Base-by-base conservation (phyloP, 2,329 filamentous ascomycete genomes). In the Botrytis medusae region DNA sequence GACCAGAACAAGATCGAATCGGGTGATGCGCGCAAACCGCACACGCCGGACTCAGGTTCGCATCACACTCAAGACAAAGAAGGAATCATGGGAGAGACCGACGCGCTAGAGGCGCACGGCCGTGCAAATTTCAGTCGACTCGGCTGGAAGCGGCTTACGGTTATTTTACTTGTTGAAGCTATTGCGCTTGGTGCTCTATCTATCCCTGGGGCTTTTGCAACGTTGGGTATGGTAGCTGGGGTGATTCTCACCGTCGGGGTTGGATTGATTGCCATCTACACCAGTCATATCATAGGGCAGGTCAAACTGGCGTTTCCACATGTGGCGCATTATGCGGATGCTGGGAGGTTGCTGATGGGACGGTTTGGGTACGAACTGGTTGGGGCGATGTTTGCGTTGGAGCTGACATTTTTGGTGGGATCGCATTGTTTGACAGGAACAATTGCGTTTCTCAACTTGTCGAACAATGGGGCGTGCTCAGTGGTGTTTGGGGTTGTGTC, bases 371-470 rank as follows among this genome's bases (percentile, higher is more conserved):
- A 63, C 20, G 61, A 63, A 76, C 74, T 90, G 46, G 81, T 89
- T 68, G 87, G 86, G 6, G 78, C 83, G 25, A 85, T 83, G 10
- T 86, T 87, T 76, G 80, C 85, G 8, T 78, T 90, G 34, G 86
- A 90, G 76, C 81, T 90, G 25, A 80, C 90, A n/a, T 90, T 91
- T 81, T 84, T 89, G 76, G 88, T 90, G 83, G 87, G 85, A 25
- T 88, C 87, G 44, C 90, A 91, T 79, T 82, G 90, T 44, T 82
- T 90, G 74, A 89, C 87, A 0, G 90, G 89, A 78, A 84, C 84
- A n/a, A 87, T 90, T 75, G 87, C 87, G 73, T 84, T 90, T 81
- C 88, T 88, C 74, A 86, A 84, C 5, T 81, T 91, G 71, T 89
- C 87, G 1, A 79, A 84, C 7, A 85, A 88, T 77, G 85, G 61